A percentile compares a stretch with the other conserved stretches of the same genome.
Conservation (phyloP, 164 flowering plant genomes). For the Stephania yunnanensis region DNA sequence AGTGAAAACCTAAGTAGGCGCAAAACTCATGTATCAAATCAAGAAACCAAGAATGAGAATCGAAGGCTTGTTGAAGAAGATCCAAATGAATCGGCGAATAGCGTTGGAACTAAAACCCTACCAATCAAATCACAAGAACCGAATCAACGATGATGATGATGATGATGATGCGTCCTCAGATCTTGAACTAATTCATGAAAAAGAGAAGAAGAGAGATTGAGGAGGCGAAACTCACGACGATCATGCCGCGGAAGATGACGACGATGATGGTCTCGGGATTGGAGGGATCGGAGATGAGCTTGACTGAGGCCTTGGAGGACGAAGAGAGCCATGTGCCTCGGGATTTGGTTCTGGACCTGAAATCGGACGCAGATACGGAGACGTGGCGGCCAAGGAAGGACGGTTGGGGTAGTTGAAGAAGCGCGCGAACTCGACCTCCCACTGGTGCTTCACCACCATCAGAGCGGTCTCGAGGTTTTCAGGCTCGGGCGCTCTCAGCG, state of each 20-base stretch:
- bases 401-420: conserved; percentile 26
- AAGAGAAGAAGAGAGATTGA: background rate
- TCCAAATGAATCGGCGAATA: too few relatives aligned
- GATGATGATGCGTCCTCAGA: background rate
- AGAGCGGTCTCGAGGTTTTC: background rate
- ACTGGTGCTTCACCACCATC: conserved; percentile 11
- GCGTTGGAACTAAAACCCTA: background rate
- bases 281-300: conserved; percentile 12
- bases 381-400: background rate
- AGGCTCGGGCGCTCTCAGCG: background rate
- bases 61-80: too few relatives aligned
- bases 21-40: too few relatives aligned
- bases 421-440: conserved; percentile 27
- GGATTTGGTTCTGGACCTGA: background rate
- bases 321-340: conserved; percentile 29
- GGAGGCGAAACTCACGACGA: conserved; percentile 13
- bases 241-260: conserved; percentile 17
- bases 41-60: too few relatives aligned
- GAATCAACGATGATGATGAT: too few relatives aligned
- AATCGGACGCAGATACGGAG: conserved; percentile 15
- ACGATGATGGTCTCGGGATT: conserved; percentile 12
- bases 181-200: too few relatives aligned
- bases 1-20: too few relatives aligned
- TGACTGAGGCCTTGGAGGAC: conserved; percentile 15
- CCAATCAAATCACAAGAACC: background rate